These are phyloP conservation scores for Peribolospora baueri DNA, from an alignment of 768 basidiomycete species.

Conservation along the genomic window DNA sequence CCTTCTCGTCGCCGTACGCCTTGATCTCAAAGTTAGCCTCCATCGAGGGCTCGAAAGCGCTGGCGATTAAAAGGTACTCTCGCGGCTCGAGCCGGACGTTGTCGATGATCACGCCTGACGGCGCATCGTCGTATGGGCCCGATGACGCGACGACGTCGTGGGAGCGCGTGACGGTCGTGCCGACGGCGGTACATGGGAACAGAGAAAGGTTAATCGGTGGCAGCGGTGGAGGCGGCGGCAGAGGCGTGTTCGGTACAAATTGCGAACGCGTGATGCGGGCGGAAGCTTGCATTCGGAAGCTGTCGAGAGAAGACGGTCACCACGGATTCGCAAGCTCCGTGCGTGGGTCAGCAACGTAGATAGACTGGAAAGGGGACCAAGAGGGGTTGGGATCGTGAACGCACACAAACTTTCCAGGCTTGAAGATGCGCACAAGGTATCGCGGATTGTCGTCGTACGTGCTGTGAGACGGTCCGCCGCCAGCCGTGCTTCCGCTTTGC, in stretches of 20 bases:
- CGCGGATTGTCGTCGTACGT: slow-evolving; percentile 44
- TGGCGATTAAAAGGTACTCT: neutral
- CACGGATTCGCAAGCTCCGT: no score
- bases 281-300: neutral
- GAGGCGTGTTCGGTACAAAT: neutral
- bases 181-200: slow-evolving; percentile 39
- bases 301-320: neutral
- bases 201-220: slow-evolving; percentile 29
- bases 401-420: slow-evolving; percentile 35
- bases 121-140: slow-evolving; percentile 50
- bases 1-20: no score
- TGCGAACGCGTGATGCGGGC: neutral
- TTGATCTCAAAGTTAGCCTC: no score
- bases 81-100: neutral
- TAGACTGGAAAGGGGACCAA: no score
- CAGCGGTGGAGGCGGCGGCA: slow-evolving; percentile 28
- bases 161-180: slow-evolving; percentile 19
- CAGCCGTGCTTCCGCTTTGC: slow-evolving; percentile 27
- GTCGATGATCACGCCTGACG: slow-evolving; percentile 39
- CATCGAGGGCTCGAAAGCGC: no score
- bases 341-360: no score
- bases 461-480: slow-evolving; percentile 41
- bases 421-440: slow-evolving; percentile 32
- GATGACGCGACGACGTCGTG: slow-evolving; percentile 34
- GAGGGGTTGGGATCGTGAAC: slow-evolving; percentile 8